These are phyloP conservation scores for Pichia cephalocereana DNA, from an alignment of 805 yeast species.

Conservation along the genomic window DNA sequence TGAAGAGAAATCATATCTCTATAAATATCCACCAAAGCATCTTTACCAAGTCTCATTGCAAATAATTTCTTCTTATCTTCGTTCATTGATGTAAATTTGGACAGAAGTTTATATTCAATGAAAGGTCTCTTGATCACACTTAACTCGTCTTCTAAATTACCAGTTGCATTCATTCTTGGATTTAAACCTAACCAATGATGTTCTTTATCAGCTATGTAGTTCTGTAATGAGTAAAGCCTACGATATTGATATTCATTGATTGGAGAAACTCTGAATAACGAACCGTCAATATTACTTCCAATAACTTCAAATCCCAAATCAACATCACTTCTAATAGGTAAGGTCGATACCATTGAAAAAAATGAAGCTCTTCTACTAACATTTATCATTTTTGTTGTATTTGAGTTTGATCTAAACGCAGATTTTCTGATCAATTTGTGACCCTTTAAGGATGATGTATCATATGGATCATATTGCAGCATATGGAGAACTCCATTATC, in stretches of 20 bases:
- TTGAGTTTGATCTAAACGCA: slow-evolving; percentile 58
- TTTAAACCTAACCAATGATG: slow-evolving; percentile 70
- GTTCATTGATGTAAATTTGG: slow-evolving; percentile 43
- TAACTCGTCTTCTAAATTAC: slow-evolving; percentile 26
- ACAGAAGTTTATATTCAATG: slow-evolving; percentile 52
- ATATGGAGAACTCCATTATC: slow-evolving; percentile 57
- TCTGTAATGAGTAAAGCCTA: slow-evolving; percentile 76
- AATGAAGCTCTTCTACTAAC: slow-evolving; percentile 29
- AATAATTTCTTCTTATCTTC: slow-evolving; percentile 47
- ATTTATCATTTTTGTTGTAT: slow-evolving; percentile 45
- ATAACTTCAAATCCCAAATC: slow-evolving; percentile 44
- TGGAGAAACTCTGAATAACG: slow-evolving; percentile 65
- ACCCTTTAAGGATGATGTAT: slow-evolving; percentile 74
- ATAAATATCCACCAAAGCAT: slow-evolving; percentile 54
- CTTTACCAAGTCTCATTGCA: slow-evolving; percentile 50
- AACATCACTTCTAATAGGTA: slow-evolving; percentile 21
- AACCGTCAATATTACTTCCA: slow-evolving; percentile 75
- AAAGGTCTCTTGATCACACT: slow-evolving; percentile 48
- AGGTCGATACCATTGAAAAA: slow-evolving; percentile 23
- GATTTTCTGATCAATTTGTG: slow-evolving; percentile 61
- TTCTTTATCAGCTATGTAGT: slow-evolving; percentile 75
- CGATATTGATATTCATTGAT: slow-evolving; percentile 68
- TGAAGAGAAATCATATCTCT: slow-evolving; percentile 40
- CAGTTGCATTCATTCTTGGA: slow-evolving; percentile 57
- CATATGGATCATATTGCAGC: slow-evolving; percentile 86